Evolutionary conservation across 202 grass and related monocot genomes (phyloP).

Genomic region (Hordeum pubiflorum): DNA sequence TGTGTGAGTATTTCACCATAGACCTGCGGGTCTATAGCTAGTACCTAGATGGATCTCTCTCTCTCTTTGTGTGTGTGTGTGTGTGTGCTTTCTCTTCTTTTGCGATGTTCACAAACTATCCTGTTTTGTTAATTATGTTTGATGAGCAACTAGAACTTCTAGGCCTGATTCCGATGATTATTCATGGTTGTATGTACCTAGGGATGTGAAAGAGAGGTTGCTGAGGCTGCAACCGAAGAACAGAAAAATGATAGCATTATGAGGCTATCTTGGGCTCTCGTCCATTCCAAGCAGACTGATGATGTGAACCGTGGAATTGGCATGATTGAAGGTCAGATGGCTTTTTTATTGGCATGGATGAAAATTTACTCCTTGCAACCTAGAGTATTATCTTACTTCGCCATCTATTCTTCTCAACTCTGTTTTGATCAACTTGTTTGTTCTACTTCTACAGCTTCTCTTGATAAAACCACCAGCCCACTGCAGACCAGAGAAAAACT

Average conservation of each 20-base stretch:
- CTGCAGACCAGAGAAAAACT: constrained; percentile 62
- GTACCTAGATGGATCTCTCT: too few relatives aligned
- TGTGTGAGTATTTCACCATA: too few relatives aligned
- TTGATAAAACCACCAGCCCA: constrained; percentile 58
- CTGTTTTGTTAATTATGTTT: neutral
- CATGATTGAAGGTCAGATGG: constrained; percentile 78
- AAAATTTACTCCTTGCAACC: neutral
- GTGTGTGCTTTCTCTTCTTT: neutral
- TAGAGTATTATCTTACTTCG: neutral
- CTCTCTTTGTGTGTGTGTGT: too few relatives aligned
- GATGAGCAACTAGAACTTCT: neutral
- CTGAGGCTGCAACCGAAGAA: constrained; percentile 41
- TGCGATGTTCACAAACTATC: neutral
- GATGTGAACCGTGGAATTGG: constrained; percentile 89
- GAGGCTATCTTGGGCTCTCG: constrained; percentile 98
- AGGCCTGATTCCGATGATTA: neutral
- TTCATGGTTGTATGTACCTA: neutral
- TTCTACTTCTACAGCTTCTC: constrained; percentile 54
- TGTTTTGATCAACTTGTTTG: constrained; percentile 14
- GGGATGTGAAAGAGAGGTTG: constrained; percentile 80
- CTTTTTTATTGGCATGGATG: neutral
- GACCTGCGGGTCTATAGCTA: too few relatives aligned
- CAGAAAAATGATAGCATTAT: constrained; percentile 76
- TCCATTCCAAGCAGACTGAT: constrained; percentile 70
- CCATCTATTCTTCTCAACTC: neutral